A percentile compares a stretch with the other conserved stretches of the same genome.
phyloP scores from a whole-genome alignment of 1,284 basidiomycete species.

The Malassezia obtusa region DNA sequence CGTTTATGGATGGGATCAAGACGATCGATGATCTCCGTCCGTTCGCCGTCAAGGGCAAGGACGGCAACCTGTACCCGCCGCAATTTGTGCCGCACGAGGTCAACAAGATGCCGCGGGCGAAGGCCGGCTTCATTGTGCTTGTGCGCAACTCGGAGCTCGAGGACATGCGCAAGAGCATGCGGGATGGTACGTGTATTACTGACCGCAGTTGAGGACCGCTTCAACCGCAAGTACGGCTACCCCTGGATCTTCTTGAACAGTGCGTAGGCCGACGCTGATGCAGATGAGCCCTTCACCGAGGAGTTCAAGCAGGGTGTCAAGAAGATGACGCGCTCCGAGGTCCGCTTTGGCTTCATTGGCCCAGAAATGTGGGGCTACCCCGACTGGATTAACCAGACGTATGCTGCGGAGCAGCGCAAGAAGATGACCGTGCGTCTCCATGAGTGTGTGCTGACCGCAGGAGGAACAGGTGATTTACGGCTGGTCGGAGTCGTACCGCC shows the following conservation, averaged over 20 bases:
- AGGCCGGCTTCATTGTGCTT: conserved; percentile 46
- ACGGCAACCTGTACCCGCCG: conserved; percentile 44
- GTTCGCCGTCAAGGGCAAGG: conserved; percentile 31
- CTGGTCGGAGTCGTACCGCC: conserved; percentile 56
- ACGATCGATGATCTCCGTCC: conserved; percentile 34
- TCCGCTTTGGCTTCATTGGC: conserved; percentile 67
- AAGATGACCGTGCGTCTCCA: conserved; percentile 54
- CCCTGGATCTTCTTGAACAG: conserved; percentile 50
- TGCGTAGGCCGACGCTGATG: background rate
- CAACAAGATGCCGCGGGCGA: conserved; percentile 39
- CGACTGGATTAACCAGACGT: conserved; percentile 57
- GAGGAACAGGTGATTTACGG: conserved; percentile 75
- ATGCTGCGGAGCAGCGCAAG: conserved; percentile 58
- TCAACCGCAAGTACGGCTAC: conserved; percentile 47
- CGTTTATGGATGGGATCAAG: conserved; percentile 13
- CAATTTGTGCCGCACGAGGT: conserved; percentile 33
- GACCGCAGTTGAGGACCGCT: conserved; percentile 28
- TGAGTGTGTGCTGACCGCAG: background rate
- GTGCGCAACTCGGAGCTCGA: conserved; percentile 46
- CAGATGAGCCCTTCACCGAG: conserved; percentile 43
- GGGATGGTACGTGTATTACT: conserved; percentile 16
- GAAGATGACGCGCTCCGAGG: conserved; percentile 36
- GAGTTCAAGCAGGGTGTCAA: conserved; percentile 46
- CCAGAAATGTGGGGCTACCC: conserved; percentile 74
- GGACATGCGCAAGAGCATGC: conserved; percentile 32